Percentiles rank a stretch among this genome's conserved stretches.
Conservation (phyloP, 176 grass and related monocot genomes). For the Triticum dicoccoides region DNA sequence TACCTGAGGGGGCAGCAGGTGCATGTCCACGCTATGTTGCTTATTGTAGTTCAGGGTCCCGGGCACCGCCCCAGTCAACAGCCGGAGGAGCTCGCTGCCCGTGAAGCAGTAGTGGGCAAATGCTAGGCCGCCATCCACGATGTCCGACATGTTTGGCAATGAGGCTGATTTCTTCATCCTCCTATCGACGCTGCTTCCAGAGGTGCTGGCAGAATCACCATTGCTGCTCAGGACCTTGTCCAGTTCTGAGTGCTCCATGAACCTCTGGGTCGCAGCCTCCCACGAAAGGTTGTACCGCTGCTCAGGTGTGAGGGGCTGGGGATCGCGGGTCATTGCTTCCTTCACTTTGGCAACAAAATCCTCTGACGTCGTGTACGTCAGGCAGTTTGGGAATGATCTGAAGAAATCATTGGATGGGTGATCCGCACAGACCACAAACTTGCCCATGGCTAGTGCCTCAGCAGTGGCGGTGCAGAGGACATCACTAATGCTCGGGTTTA, state of each 20-base stretch:
- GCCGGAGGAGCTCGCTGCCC: slow-evolving; percentile 69
- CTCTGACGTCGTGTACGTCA: slow-evolving; percentile 70
- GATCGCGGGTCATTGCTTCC: slow-evolving; percentile 82
- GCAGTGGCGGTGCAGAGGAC: slow-evolving; percentile 82
- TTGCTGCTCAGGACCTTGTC: slow-evolving; percentile 54
- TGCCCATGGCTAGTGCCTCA: slow-evolving; percentile 85
- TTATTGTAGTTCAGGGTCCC: slow-evolving; percentile 61
- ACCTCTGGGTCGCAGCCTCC: slow-evolving; percentile 88
- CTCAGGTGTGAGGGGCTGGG: slow-evolving; percentile 64
- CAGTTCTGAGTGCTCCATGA: slow-evolving; percentile 85
- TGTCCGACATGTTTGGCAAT: slow-evolving; percentile 54
- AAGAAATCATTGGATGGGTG: slow-evolving; percentile 98
- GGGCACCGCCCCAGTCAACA: slow-evolving; percentile 77
- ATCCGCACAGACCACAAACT: slow-evolving; percentile 84
- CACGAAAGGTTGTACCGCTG: slow-evolving; percentile 79
- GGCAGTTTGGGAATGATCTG: slow-evolving; percentile 75
- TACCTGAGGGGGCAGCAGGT: slow-evolving; percentile 69
- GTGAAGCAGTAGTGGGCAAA: slow-evolving; percentile 87
- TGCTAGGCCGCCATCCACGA: slow-evolving; percentile 79
- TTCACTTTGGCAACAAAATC: slow-evolving; percentile 76
- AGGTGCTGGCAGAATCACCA: not conserved
- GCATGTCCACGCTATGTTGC: slow-evolving; percentile 74
- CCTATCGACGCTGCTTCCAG: not conserved
- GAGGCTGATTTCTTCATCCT: slow-evolving; percentile 60
- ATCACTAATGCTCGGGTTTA: slow-evolving; percentile 89